Evolutionary conservation across 2,329 filamentous ascomycete genomes (phyloP), one percentile per base, ranked within the genome.

Genomic region (Proliferodiscus dingleyae): DNA sequence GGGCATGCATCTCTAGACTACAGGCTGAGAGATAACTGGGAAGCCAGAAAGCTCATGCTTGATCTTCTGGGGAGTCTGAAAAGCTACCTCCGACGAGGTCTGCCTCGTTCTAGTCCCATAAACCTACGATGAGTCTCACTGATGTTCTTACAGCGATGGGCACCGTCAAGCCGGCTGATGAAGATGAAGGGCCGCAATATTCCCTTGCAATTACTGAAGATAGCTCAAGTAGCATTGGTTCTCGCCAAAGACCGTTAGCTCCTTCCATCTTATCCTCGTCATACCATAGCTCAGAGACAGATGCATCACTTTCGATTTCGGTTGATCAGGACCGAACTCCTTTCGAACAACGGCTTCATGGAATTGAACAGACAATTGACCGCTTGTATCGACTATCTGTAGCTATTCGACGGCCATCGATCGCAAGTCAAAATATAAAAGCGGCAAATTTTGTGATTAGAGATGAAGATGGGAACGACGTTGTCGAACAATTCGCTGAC

Each of bases 1-100:
- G 42, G 42, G n/a, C 42, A 44, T 16, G 22, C 32, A 10, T 40
- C 42, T 19, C 42, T 44, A 26, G 42, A 44, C 33, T 38, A 44
- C 10, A 44, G 42, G 15, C 30, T 44, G 16, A 32, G 42, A 13
- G 42, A 44, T 21, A 37, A 22, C 22, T 19, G 22, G 13, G 15
- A 28, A 26, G 42, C 37, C 9, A 24, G 26, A 13, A 33, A 37
- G 36, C 32, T 34, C 18, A 37, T 37, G 16, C 16, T 40, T 21
- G 37, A 44, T 16, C 42, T 44, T 3, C 15, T 44, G 15, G 28
- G n/a, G 13, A 37, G 37, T 19, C 16, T 44, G 8, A 34, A 29
- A 10, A 37, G 26, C 28, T 22, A 44, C 16, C 42, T 44, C n/a
- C 32, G 29, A 28, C 33, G 37, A 24, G 32, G 32, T 34, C 6